Evolutionary conservation across 202 grass and related monocot species (phyloP).

Genomic region (Schoenoplectus triqueter): DNA sequence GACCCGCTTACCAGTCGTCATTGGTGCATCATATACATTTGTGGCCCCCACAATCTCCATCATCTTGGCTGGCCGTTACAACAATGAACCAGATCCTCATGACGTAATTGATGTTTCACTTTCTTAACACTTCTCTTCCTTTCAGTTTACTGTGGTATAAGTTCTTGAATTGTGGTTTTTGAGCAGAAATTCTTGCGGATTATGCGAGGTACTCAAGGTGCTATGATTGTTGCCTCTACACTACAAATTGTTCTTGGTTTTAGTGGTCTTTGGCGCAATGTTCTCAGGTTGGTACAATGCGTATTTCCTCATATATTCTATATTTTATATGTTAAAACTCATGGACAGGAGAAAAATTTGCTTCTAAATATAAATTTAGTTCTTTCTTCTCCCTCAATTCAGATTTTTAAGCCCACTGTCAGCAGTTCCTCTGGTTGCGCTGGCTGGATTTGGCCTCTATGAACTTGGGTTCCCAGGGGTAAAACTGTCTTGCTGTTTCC

Average conservation of each 20-base stretch:
- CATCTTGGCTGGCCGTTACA: constrained; percentile 88
- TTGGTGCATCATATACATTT: constrained; percentile 81
- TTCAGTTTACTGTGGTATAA: background rate
- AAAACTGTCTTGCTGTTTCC: constrained; percentile 18
- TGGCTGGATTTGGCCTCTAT: constrained; percentile 93
- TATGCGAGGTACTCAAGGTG: constrained; percentile 91
- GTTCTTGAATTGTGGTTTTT: constrained; percentile 33
- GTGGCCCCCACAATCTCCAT: constrained; percentile 88
- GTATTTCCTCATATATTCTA: background rate
- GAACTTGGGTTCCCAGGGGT: constrained; percentile 97
- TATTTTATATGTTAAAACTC: constrained; percentile 10
- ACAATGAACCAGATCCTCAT: constrained; percentile 64
- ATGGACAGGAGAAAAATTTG: background rate
- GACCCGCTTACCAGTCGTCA: constrained; percentile 79
- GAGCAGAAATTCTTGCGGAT: constrained; percentile 86
- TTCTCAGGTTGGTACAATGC: constrained; percentile 58
- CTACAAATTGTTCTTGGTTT: constrained; percentile 97
- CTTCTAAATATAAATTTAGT: constrained; percentile 28
- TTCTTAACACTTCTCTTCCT: background rate
- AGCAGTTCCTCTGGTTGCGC: constrained; percentile 80
- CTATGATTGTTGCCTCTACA: constrained; percentile 73
- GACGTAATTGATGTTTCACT: constrained; percentile 47
- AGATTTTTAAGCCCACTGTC: constrained; percentile 83
- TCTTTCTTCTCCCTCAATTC: background rate
- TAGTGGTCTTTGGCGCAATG: constrained; percentile 96